Evolutionary conservation across 2,329 filamentous ascomycete species (phyloP).

Genomic region (Scytalidium sp.): DNA sequence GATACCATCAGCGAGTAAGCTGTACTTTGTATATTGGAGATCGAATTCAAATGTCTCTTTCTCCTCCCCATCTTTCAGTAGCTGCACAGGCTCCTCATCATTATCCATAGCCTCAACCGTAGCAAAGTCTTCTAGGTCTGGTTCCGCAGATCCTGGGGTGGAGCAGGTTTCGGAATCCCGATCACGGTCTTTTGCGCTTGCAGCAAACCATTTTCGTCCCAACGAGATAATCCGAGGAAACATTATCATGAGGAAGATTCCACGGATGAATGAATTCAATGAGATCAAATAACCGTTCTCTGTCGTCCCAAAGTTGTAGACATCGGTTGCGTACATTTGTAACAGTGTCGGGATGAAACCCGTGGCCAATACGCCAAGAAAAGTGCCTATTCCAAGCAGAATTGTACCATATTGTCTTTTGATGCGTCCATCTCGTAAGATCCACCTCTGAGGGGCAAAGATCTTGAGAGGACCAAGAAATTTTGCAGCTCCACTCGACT

Average conservation of each 20-base stretch:
- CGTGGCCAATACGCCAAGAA: constrained; percentile 65
- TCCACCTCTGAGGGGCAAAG: constrained; percentile 55
- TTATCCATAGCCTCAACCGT: constrained; percentile 9
- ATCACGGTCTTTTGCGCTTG: constrained; percentile 2
- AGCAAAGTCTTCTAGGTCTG: constrained; percentile 30
- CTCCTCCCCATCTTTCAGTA: constrained; percentile 9
- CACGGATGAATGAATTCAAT: constrained; percentile 40
- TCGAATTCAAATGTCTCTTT: constrained; percentile 54
- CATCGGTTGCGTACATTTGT: constrained; percentile 44
- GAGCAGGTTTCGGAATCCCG: constrained; percentile 2
- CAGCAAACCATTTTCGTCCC: constrained; percentile 33
- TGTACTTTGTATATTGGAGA: constrained; percentile 64
- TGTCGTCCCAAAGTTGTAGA: constrained; percentile 39
- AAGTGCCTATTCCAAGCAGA: constrained; percentile 63
- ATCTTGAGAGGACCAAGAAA: constrained; percentile 64
- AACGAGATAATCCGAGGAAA: constrained; percentile 40
- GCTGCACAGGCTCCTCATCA: constrained; percentile 11
- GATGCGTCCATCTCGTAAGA: constrained; percentile 45
- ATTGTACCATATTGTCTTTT: constrained; percentile 59
- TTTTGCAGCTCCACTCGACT: constrained; percentile 38
- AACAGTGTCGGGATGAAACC: constrained; percentile 62
- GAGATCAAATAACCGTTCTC: constrained; percentile 44
- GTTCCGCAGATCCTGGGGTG: constrained; percentile 28
- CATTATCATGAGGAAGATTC: constrained; percentile 38
- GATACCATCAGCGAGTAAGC: constrained; percentile 60